Base-by-base conservation (phyloP, 2,329 filamentous ascomycete species). In the Alternaria longipes region DNA sequence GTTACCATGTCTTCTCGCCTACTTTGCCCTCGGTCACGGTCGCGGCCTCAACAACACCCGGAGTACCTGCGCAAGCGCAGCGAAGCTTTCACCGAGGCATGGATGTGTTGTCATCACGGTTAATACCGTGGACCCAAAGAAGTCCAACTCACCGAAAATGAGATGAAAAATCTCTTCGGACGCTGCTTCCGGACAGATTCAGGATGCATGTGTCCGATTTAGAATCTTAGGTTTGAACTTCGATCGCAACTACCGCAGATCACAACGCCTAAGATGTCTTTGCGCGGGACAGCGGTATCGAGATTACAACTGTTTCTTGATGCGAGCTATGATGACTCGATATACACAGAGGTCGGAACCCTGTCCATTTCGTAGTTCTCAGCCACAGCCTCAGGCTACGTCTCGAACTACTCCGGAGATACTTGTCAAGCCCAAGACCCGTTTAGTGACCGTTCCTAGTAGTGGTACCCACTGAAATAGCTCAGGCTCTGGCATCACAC, bases 101-200 rank as follows among this genome's bases (percentile, higher is more conserved):
- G 32, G 46, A 34, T 47, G 50, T 46, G 46, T 46, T 52, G 40
- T 42, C 51, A 54, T 26, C 53, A 36, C 18, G 38, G 46, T 20
- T 34, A 32, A 28, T 45, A 22, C 44, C 12, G 14, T n/a, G 36
- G 34, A 40, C 20, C 18, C 40, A 42, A 26, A 40, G 38, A 30
- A 6, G 24, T n/a, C 26, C 20, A 42, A 46, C 38, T 30, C 28
- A 28, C 57, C 52, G 30, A 51, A 38, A 22, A 30, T 5, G 22
- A 52, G 38, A 50, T 26, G 46, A 41, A 47, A 50, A 57, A 50
- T 53, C 34, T 57, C 30, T 47, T 53, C 54, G 24, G 54, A 14
- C 40, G 46, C 47, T 53, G 54, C 40, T 57, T 40, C 51, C 26
- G 24, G 45, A 38, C 54, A 41, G 32, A 20, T 22, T 52, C 45